These are phyloP conservation scores for Leucosporidium scottii DNA, from an alignment of 768 basidiomycete genomes.

Conservation along the genomic window DNA sequence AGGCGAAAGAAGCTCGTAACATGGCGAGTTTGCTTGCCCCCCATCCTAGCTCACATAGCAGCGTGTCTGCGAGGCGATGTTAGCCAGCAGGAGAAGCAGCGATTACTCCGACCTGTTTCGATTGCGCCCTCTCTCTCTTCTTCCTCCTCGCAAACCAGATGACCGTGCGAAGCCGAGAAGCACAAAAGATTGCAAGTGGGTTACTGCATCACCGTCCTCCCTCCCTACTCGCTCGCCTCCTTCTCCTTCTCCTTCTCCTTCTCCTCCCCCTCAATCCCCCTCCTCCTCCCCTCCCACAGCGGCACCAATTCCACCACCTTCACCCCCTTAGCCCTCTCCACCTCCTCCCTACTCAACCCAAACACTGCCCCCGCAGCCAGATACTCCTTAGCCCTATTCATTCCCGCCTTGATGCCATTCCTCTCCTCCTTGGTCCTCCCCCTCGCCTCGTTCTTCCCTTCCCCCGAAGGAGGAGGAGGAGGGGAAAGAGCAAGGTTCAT, in stretches of 20 bases:
- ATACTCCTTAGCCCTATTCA: constrained; percentile 29
- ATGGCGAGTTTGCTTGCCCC: too few relatives aligned
- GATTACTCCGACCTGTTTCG: too few relatives aligned
- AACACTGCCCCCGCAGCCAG: constrained; percentile 13
- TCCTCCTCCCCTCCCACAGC: constrained; percentile 21
- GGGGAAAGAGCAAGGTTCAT: constrained; percentile 14
- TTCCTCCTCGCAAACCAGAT: too few relatives aligned
- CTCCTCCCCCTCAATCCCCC: constrained; percentile 10
- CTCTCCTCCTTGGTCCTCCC: background rate
- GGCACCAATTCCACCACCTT: constrained; percentile 19
- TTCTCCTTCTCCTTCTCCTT: background rate
- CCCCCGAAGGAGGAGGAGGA: constrained; percentile 3
- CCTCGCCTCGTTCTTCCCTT: background rate
- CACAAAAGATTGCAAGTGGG: too few relatives aligned
- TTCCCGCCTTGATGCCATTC: constrained; percentile 14
- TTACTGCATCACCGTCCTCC: too few relatives aligned
- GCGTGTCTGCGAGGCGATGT: too few relatives aligned
- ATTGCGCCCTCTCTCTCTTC: too few relatives aligned
- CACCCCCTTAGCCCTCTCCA: background rate
- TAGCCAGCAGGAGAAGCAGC: too few relatives aligned
- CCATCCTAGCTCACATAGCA: too few relatives aligned
- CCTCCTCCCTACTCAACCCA: constrained; percentile 8
- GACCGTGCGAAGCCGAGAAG: too few relatives aligned
- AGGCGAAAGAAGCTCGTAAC: too few relatives aligned
- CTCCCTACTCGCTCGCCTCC: background rate